These are phyloP conservation scores for Claviceps purpurea DNA, from an alignment of 2,329 filamentous ascomycete genomes.

Conservation along the genomic window DNA sequence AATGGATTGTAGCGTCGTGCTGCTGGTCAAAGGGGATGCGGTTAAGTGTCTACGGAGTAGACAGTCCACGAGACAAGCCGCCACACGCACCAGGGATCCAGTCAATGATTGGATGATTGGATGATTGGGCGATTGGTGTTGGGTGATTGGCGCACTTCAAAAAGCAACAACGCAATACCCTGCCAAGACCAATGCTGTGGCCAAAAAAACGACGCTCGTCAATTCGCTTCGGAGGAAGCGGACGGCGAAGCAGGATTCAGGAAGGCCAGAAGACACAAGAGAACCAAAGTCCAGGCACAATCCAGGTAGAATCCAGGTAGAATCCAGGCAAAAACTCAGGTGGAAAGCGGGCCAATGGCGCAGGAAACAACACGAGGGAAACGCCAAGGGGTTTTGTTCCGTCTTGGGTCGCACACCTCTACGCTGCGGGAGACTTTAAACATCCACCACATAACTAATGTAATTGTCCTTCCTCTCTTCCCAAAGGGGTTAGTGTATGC, in stretches of 20 bases:
- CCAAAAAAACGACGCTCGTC: background rate
- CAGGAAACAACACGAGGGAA: background rate
- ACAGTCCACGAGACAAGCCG: background rate
- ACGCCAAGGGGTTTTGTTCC: background rate
- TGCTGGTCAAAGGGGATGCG: background rate
- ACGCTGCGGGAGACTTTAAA: too few species aligned
- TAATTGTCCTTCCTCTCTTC: too few species aligned
- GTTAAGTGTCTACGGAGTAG: background rate
- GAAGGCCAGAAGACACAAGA: background rate
- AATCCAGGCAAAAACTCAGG: background rate
- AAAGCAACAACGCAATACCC: background rate
- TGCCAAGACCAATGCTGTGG: background rate
- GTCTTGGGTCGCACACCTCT: background rate
- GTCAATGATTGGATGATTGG: background rate
- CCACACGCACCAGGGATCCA: background rate
- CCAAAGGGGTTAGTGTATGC: too few species aligned
- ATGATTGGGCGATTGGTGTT: background rate
- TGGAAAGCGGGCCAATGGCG: background rate
- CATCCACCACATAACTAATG: too few species aligned
- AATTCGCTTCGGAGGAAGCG: background rate
- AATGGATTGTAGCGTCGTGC: background rate
- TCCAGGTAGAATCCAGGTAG: background rate
- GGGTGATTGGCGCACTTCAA: background rate
- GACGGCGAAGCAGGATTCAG: background rate
- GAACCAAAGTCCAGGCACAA: background rate